Percentiles rank a stretch among this genome's conserved stretches.
Evolutionary conservation across 202 grass and related monocot genomes (phyloP).

Genomic region (Eragrostis tef): DNA sequence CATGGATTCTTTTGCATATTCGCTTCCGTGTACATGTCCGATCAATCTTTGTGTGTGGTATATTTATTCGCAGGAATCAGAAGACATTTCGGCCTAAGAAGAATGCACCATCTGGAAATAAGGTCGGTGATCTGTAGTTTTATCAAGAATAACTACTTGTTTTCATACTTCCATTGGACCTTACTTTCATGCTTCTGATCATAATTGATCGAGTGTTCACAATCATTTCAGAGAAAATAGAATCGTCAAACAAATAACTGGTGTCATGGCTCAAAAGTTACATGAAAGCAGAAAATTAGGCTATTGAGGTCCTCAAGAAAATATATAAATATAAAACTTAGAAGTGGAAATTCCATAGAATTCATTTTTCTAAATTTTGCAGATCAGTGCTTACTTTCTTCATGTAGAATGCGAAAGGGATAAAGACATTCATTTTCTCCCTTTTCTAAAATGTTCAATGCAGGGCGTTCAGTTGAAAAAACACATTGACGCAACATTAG

Average conservation of each 20-base stretch:
- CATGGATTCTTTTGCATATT: not conserved
- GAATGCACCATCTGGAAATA: slow-evolving; percentile 73
- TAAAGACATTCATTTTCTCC: not conserved
- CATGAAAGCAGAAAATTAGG: not conserved
- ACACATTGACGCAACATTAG: slow-evolving; percentile 76
- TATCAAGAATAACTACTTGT: not conserved
- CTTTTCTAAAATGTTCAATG: not conserved
- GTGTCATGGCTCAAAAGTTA: not conserved
- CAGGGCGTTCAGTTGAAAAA: slow-evolving; percentile 75
- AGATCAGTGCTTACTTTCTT: not conserved
- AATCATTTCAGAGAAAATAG: not conserved
- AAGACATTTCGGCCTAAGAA: slow-evolving; percentile 88
- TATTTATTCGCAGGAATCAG: slow-evolving; percentile 54
- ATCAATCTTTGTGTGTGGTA: not conserved
- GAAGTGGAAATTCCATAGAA: not conserved
- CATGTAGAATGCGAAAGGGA: not conserved
- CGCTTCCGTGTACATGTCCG: not conserved
- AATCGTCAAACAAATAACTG: not conserved
- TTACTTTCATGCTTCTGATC: not conserved
- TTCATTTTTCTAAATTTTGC: not conserved
- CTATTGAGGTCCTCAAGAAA: not conserved
- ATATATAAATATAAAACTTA: not conserved
- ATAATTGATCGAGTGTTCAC: not conserved
- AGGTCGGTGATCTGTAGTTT: slow-evolving; percentile 32
- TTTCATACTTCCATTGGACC: not conserved